phyloP scores from a whole-genome alignment of 495 filamentous ascomycete species.

The Rostrohypoxylon terebratum region DNA sequence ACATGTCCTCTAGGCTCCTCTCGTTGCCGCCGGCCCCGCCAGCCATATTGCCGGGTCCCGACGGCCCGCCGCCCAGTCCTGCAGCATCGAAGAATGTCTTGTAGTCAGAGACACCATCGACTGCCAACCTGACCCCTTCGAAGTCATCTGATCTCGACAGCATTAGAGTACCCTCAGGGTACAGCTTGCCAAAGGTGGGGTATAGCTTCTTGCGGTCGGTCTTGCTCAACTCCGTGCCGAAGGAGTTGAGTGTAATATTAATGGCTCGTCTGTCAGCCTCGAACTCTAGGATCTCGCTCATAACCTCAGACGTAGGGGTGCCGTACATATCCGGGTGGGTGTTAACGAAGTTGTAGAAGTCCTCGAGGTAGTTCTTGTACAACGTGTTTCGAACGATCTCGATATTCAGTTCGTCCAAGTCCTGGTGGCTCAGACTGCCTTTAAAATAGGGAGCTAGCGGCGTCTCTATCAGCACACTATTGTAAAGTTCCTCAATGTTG shows the following conservation, averaged over 20 bases:
- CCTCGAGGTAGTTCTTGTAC: conserved; percentile 99
- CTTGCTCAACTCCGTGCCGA: conserved; percentile 96
- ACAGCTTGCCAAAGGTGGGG: conserved; percentile 87
- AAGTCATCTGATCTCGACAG: conserved; percentile 94
- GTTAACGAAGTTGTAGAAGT: conserved; percentile 93
- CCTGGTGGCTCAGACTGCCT: conserved; percentile 90
- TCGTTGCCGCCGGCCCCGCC: conserved; percentile 80
- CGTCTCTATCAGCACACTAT: conserved; percentile 96
- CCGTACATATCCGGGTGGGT: conserved; percentile 84
- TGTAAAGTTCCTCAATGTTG: conserved; percentile 98
- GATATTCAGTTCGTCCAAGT: conserved; percentile 98
- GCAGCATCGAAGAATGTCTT: conserved; percentile 94
- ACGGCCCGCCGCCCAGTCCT: conserved; percentile 79
- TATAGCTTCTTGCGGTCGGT: conserved; percentile 95
- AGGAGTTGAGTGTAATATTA: conserved; percentile 99
- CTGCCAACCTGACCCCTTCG: conserved; percentile 90
- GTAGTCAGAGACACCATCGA: conserved; percentile 91
- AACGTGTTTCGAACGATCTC: conserved; percentile 98
- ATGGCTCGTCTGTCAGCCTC: conserved; percentile 96
- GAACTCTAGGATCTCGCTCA: conserved; percentile 94
- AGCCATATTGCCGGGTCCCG: conserved; percentile 83
- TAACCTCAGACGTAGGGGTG: conserved; percentile 91
- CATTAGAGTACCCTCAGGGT: conserved; percentile 95
- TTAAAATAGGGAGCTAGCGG: conserved; percentile 98
- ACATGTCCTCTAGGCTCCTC: conserved; percentile 95